A percentile compares a stretch with the other conserved stretches of the same genome.
These are phyloP conservation scores for Dipsacomyces acuminosporus DNA, from an alignment of 371 early-diverging fungal genomes.

Conservation along the genomic window DNA sequence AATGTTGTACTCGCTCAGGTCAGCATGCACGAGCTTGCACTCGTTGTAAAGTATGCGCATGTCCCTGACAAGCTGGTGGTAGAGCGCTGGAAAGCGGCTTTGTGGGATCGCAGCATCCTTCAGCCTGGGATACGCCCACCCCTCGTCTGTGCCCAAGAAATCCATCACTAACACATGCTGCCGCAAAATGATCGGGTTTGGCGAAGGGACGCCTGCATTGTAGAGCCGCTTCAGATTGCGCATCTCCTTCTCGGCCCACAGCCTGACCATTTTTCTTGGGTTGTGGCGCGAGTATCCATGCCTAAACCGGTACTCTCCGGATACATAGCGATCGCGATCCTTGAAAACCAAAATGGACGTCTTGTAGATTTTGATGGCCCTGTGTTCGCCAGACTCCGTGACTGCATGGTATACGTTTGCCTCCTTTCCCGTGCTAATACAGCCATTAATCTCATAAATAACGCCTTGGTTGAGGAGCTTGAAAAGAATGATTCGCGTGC, in stretches of 20 bases:
- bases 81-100: conserved; percentile 70
- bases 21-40: conserved; percentile 97
- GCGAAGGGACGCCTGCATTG: conserved; percentile 90
- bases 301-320: conserved; percentile 96
- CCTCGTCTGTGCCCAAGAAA: conserved; percentile 87
- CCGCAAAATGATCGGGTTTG: conserved; percentile 88
- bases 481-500: conserved; percentile 94
- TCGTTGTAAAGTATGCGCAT: conserved; percentile 94
- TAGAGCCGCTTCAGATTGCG: conserved; percentile 94
- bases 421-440: conserved; percentile 99
- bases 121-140: conserved; percentile 94
- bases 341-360: conserved; percentile 99
- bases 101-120: conserved; percentile 86
- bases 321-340: conserved; percentile 97
- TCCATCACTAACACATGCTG: conserved; percentile 98
- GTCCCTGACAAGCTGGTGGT: conserved; percentile 82
- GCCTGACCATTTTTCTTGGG: conserved; percentile 98
- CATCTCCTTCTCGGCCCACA: conserved; percentile 99
- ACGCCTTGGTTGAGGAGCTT: conserved; percentile 89
- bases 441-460: conserved; percentile 93
- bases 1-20: conserved; percentile 99
- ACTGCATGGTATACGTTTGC: conserved; percentile 97
- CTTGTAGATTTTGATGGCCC: conserved; percentile 98
- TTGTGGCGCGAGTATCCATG: conserved; percentile 95
- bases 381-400: conserved; percentile 76